These are phyloP conservation scores for Suillus lakei DNA, from an alignment of 768 basidiomycete species.

Conservation along the genomic window DNA sequence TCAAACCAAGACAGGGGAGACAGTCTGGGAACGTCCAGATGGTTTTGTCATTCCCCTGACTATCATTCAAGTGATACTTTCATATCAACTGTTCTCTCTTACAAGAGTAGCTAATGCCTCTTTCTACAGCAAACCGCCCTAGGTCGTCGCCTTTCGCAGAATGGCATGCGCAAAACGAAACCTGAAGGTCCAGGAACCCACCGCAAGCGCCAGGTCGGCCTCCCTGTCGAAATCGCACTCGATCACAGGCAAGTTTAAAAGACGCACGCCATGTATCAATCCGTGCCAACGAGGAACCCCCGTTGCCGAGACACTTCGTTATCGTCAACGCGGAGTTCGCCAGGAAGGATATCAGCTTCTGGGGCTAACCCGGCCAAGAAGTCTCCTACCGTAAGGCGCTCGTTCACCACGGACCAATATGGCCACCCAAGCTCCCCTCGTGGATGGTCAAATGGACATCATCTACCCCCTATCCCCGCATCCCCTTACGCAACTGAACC, in stretches of 20 bases:
- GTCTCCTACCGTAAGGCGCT: constrained; percentile 35
- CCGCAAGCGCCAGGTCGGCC: not conserved
- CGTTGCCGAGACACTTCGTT: constrained; percentile 34
- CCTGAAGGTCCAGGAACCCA: constrained; percentile 5
- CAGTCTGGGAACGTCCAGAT: constrained; percentile 89
- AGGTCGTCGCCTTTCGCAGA: constrained; percentile 70
- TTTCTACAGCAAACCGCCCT: constrained; percentile 66
- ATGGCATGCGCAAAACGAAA: constrained; percentile 38
- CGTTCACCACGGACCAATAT: constrained; percentile 35
- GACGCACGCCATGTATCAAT: constrained; percentile 36
- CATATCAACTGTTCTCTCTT: not conserved
- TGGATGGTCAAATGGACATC: constrained; percentile 42
- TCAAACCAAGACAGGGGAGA: constrained; percentile 89
- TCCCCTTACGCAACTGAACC: constrained; percentile 71
- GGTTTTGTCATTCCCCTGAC: constrained; percentile 92
- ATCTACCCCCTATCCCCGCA: constrained; percentile 68
- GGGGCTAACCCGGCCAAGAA: constrained; percentile 30
- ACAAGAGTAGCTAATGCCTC: not conserved
- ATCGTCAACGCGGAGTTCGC: constrained; percentile 39
- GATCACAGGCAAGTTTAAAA: constrained; percentile 41
- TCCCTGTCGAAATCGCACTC: constrained; percentile 24
- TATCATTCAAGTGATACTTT: constrained; percentile 73
- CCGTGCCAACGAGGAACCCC: constrained; percentile 32
- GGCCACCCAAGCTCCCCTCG: constrained; percentile 32
- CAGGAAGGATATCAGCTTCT: constrained; percentile 33